Evolutionary conservation across 768 basidiomycete genomes (phyloP).

Genomic region (Porphyrellus cyaneotinctus): DNA sequence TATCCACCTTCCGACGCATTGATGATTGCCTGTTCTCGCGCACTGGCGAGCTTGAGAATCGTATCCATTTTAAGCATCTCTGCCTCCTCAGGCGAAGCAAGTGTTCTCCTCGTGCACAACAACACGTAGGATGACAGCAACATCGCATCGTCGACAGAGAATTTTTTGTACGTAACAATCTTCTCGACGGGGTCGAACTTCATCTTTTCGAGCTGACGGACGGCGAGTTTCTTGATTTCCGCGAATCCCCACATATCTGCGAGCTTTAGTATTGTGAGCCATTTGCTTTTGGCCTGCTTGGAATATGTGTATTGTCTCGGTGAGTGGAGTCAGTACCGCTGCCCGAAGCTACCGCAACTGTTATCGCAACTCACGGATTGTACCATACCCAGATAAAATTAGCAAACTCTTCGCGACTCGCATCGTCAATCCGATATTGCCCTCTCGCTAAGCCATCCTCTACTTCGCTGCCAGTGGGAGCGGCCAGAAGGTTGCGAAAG

Average conservation of each 20-base stretch:
- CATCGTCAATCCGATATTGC: conserved; percentile 20
- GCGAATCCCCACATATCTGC: conserved; percentile 53
- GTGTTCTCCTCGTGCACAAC: conserved; percentile 48
- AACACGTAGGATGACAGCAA: conserved; percentile 50
- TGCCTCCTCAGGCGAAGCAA: conserved; percentile 53
- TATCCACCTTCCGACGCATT: conserved; percentile 31
- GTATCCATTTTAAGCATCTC: conserved; percentile 55
- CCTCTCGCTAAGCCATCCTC: background rate
- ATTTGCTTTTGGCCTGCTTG: conserved; percentile 44
- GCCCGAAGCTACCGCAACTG: background rate
- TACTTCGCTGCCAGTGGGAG: background rate
- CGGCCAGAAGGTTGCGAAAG: conserved; percentile 27
- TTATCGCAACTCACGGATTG: conserved; percentile 29
- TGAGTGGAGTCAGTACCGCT: background rate
- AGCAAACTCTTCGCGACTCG: conserved; percentile 39
- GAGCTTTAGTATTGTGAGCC: conserved; percentile 52
- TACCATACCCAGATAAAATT: conserved; percentile 54
- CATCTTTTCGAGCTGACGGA: conserved; percentile 52
- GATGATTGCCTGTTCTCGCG: conserved; percentile 45
- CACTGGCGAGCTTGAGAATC: conserved; percentile 45
- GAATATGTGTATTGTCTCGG: conserved; percentile 54
- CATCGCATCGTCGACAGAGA: conserved; percentile 44
- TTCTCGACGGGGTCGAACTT: conserved; percentile 47
- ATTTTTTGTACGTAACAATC: conserved; percentile 53
- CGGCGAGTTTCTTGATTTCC: conserved; percentile 46